phyloP scores from a whole-genome alignment of 345 rosid genomes.

The Boechera divaricarpa region DNA sequence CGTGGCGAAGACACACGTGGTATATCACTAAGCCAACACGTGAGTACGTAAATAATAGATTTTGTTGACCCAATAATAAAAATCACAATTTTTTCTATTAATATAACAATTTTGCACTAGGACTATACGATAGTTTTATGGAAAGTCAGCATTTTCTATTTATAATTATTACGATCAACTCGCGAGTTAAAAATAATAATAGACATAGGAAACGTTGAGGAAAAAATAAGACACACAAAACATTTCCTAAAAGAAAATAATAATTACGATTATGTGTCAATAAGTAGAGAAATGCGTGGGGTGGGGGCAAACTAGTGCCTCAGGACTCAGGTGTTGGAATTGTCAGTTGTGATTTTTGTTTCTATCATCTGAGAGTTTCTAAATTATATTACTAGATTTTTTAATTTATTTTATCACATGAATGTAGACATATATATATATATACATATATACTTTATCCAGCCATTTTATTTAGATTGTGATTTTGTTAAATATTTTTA shows the following conservation, averaged over 20 bases:
- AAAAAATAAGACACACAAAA: background rate
- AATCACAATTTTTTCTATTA: too few species aligned
- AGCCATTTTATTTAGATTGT: background rate
- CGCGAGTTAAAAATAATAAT: background rate
- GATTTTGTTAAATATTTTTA: too few species aligned
- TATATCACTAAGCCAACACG: background rate
- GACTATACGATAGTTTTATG: too few species aligned
- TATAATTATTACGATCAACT: background rate
- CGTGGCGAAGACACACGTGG: slow-evolving; percentile 14
- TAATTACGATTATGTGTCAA: background rate
- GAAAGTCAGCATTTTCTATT: too few species aligned
- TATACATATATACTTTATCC: background rate
- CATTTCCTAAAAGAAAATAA: background rate
- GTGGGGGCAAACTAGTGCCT: slow-evolving; percentile 17
- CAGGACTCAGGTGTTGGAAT: slow-evolving; percentile 7
- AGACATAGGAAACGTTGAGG: background rate
- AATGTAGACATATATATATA: background rate
- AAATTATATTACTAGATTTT: background rate
- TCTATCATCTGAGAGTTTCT: background rate
- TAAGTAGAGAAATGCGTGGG: background rate
- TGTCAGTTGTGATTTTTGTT: background rate
- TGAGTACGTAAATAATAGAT: background rate
- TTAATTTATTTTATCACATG: background rate
- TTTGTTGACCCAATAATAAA: slow-evolving; percentile 6
- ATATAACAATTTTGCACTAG: too few species aligned